Evolutionary conservation across 257 asterid species (phyloP), one percentile per base, ranked within the genome.

Genomic region (Solanum dulcamara): DNA sequence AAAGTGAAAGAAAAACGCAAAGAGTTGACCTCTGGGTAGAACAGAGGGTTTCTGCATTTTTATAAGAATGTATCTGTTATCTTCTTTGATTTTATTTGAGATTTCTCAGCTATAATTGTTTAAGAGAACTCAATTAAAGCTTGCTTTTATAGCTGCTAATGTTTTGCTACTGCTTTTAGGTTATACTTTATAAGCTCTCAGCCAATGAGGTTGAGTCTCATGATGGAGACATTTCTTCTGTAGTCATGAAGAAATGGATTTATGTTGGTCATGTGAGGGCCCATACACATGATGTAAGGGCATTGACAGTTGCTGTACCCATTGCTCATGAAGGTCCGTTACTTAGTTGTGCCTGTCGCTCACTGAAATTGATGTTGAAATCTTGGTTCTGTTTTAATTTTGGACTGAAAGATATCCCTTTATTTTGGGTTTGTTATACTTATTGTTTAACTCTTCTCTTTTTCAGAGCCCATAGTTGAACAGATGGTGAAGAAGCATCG

Each of bases 251-350:
- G 93, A 93, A 89, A 86, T 97, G 99, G 99, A 87, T 89, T 5
- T 93, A 97, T 89, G 91, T 97, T 85, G 92, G 94, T 59, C 90
- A 91, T 86, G 93, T 89, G 84, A 92, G 97, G 89, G 93, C 95
- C 86, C 99, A 97, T 90, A 95, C 97, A 84, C 99, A 97, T 86
- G 99, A 97, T 83, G 94, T 95, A 85, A 92, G 92, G 91, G 98
- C 99, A 60, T 92, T 97, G 92, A 87, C 98, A 22, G 83, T 97
- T 50, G 98, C 98, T 28, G 94, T 93, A 80, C 99, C 99, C 62
- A 97, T 97, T 59, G 75, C 93, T 88, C 97, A 90, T 72, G 99
- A 94, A 92, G 99, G 98, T 87, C 81, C 18, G 85, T 84, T 38
- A 84, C 42, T 68, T 72, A 13, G 55, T 50, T 60, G 24, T 77